Percentiles rank a stretch among this genome's conserved stretches.
Evolutionary conservation across 179 eudicot genomes (phyloP).

Genomic region (Vitellaria paradoxa): DNA sequence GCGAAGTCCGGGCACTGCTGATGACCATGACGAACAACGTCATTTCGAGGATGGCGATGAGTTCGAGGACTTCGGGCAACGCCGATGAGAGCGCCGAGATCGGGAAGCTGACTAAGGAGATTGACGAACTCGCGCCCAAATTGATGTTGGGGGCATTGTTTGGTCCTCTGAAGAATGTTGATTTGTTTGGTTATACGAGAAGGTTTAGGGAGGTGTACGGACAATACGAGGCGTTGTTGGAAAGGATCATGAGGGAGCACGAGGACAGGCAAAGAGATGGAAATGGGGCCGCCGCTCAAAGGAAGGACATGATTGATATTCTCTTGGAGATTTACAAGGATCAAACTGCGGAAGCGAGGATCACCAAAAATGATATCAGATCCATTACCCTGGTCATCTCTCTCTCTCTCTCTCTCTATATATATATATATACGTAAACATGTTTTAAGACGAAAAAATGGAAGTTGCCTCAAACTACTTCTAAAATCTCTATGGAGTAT

Average conservation of each 20-base stretch:
- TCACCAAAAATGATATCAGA: slow-evolving; percentile 30
- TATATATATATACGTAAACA: no score
- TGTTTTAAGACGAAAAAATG: background rate
- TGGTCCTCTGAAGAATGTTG: slow-evolving; percentile 23
- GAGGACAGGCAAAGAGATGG: slow-evolving; percentile 13
- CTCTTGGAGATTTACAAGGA: slow-evolving; percentile 25
- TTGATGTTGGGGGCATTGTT: slow-evolving; percentile 26
- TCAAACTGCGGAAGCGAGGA: slow-evolving; percentile 25
- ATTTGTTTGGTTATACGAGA: slow-evolving; percentile 25
- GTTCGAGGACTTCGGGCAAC: slow-evolving; percentile 20
- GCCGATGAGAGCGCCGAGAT: slow-evolving; percentile 26
- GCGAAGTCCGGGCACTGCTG: slow-evolving; percentile 21
- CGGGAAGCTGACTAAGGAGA: slow-evolving; percentile 23
- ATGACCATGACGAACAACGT: slow-evolving; percentile 29
- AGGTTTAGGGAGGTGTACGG: slow-evolving; percentile 8
- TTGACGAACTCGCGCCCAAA: slow-evolving; percentile 24
- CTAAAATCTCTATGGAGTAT: background rate
- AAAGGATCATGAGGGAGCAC: slow-evolving; percentile 27
- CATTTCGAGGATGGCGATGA: slow-evolving; percentile 34
- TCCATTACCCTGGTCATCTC: slow-evolving; percentile 29
- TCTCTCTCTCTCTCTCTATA: no score
- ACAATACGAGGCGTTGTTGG: slow-evolving; percentile 25
- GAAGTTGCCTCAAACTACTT: background rate
- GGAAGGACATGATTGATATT: slow-evolving; percentile 33
- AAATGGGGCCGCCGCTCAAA: background rate